Evolutionary conservation across 1,284 basidiomycete species (phyloP), one percentile per base, ranked within the genome.

Genomic region (Papiliotrema flavescens): DNA sequence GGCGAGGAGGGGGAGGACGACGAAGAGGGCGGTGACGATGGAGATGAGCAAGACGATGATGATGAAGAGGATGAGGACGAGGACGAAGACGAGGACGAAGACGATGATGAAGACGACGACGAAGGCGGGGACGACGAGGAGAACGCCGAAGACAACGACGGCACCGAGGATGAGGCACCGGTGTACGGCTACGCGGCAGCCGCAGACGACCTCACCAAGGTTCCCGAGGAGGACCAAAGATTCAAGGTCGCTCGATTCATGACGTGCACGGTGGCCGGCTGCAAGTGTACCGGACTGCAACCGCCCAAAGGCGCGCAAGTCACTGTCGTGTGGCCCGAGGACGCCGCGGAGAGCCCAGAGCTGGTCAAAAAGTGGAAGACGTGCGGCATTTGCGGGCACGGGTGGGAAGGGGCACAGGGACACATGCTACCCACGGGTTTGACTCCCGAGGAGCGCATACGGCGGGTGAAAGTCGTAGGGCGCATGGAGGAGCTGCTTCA

Each of bases 401-500:
- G 79, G 32, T 82, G 85, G 56, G 76, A 75, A 40, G 81, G 83
- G 40, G 88, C 90, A 64, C 85, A 86, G 22, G 86, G 88, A 24
- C 82, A 88, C 72, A 81, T 82, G 55, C 71, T 75, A 19, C 75
- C 71, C 2, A 55, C 53, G 7, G 67, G 69, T 14, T 67, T 76
- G 14, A 63, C 62, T 7, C 59, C 65, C 13, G 66, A 66, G 26
- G 79, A 80, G 62, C 57, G 65, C 46, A 64, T 59, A 32, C 81
- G 92, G 41, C 81, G 88, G 70, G 84, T 82, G 45, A 85, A 85
- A 61, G 84, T 90, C 8, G 91, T 90, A 2, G 82, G 89, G 51
- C 82, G 89, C 50, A 80, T 94, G 49, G 92, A 96, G 70, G 89
- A 93, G 75, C 73, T 90, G 50, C 78, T 94, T 41, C 83, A 91